Conservation (phyloP, 352 stramenopile genomes). For the Globisporangium radiosum region DNA sequence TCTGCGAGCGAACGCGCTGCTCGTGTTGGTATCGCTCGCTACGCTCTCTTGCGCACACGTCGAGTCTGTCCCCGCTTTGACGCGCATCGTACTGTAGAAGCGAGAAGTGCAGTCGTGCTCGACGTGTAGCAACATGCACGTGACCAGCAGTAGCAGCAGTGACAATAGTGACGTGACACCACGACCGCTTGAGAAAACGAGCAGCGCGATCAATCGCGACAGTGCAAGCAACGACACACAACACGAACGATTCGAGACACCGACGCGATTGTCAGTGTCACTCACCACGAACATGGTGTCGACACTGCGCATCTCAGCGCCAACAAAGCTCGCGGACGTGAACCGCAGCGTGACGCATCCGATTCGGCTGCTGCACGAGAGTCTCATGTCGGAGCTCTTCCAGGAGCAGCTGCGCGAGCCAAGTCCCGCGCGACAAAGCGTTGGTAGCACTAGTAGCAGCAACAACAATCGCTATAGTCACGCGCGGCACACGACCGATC, state of each 20-base stretch:
- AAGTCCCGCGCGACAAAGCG: constrained; percentile 10
- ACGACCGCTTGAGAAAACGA: too few relatives aligned
- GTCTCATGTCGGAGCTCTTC: constrained; percentile 30
- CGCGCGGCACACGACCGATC: background rate
- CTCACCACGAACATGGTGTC: background rate
- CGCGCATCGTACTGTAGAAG: too few relatives aligned
- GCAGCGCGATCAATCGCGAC: too few relatives aligned
- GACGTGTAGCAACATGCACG: background rate
- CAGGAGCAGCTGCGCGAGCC: constrained; percentile 30
- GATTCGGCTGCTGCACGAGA: constrained; percentile 33
- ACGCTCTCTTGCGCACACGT: too few relatives aligned
- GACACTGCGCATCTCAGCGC: background rate
- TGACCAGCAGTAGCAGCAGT: background rate
- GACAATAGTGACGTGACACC: too few relatives aligned
- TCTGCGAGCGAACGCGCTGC: too few relatives aligned
- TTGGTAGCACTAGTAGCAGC: background rate
- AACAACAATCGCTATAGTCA: background rate
- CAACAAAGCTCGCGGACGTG: constrained; percentile 7
- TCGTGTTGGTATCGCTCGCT: too few relatives aligned
- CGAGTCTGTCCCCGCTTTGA: too few relatives aligned
- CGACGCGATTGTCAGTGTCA: background rate
- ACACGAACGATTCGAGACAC: background rate
- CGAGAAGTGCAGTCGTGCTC: too few relatives aligned
- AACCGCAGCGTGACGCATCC: constrained; percentile 10
- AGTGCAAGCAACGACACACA: background rate